Base-by-base conservation (phyloP, 768 basidiomycete genomes). In the Boletus edulis region DNA sequence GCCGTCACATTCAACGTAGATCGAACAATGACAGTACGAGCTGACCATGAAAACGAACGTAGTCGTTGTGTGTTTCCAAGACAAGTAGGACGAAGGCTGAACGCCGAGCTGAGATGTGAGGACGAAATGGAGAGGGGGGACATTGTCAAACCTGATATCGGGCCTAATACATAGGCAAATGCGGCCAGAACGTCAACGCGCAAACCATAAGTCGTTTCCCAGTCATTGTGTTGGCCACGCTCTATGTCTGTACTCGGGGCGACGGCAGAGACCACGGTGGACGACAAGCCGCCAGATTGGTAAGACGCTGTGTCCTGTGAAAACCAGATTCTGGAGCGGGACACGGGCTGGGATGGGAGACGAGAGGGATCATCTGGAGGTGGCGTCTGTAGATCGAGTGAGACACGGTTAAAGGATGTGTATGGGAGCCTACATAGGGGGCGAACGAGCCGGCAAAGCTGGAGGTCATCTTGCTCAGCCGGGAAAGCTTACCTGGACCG, bases 1-100 rank as follows among this genome's bases (percentile, higher is more conserved):
- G 45, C 18, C 37, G 51, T 50, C 47, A 57, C n/a, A 46, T 51
- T 44, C 49, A 51, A 50, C 39, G 31, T 4, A 49, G 46, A 60
- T 46, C 50, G 47, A 51, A 37, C 32, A 51, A 43, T 31, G 43
- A 49, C 41, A 27, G n/a, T 8, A 37, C 50, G 35, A 15, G 65
- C 80, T 63, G 49, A 87, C 88, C 86, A 66, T 89, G 88, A 67
- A 90, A 91, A 50, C 89, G 83, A 54, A 90, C 82, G 58, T 82
- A 86, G 68, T 90, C 85, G 62, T 87, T 87, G 56, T 81, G 80
- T 11, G 84, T 91, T 71, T 91, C 89, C n/a, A 84, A 58, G n/a
- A 89, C 77, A 11, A 91, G 77, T 32, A 90, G 68, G 1, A 76
- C 27, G 31, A 91, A 70, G 3, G 89, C 90, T 89, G 22, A 53